These are phyloP conservation scores for Amanita inopinata DNA, from an alignment of 768 basidiomycete genomes.

Conservation along the genomic window DNA sequence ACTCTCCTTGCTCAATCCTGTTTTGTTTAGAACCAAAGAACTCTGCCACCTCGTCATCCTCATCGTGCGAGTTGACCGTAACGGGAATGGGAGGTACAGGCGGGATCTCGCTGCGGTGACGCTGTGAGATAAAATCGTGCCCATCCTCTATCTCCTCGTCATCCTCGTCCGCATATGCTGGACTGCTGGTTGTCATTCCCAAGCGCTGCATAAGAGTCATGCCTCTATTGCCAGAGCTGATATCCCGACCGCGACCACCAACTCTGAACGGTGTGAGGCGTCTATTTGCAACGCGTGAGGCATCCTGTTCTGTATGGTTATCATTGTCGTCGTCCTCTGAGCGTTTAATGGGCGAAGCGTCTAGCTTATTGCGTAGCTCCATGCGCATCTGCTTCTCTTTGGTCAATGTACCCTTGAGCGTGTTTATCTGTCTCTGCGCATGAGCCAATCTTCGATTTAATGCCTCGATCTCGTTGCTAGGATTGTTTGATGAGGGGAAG, in stretches of 20 bases:
- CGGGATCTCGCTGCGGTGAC: conserved; percentile 17
- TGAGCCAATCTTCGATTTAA: conserved; percentile 76
- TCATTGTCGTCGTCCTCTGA: conserved; percentile 32
- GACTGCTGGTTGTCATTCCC: conserved; percentile 44
- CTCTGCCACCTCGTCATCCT: conserved; percentile 29
- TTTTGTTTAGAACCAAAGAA: conserved; percentile 22
- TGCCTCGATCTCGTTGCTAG: conserved; percentile 72
- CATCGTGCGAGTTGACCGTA: conserved; percentile 23
- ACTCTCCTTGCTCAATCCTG: conserved; percentile 20
- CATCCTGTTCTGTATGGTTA: conserved; percentile 37
- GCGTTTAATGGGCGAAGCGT: conserved; percentile 26
- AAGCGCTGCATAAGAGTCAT: conserved; percentile 53
- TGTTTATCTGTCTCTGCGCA: conserved; percentile 78
- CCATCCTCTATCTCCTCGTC: conserved; percentile 31
- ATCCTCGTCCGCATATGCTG: conserved; percentile 39
- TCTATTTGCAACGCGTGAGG: conserved; percentile 26
- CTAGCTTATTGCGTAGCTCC: conserved; percentile 49
- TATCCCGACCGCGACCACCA: conserved; percentile 39
- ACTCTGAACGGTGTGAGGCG: conserved; percentile 49
- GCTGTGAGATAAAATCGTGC: conserved; percentile 19
- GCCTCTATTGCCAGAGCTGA: conserved; percentile 28
- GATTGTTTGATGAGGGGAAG: conserved; percentile 66
- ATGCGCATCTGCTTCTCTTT: conserved; percentile 79
- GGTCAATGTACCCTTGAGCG: conserved; percentile 68
- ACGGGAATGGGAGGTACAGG: conserved; percentile 32